Evolutionary conservation across 2,329 filamentous ascomycete species (phyloP).

Genomic region (Taxawa tesnikishii): DNA sequence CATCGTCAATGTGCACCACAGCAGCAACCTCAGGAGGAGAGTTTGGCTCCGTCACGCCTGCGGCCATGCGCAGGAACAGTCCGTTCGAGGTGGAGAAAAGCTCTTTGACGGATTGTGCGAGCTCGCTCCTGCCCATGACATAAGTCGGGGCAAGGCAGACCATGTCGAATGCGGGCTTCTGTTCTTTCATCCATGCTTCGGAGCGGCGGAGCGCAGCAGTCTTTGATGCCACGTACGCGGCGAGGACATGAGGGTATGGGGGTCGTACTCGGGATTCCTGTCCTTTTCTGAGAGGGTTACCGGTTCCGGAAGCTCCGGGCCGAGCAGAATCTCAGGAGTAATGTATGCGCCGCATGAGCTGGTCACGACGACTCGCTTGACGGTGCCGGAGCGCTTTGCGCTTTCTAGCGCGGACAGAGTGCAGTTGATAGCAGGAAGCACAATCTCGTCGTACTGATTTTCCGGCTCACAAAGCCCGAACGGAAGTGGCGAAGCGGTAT

Average conservation of each 20-base stretch:
- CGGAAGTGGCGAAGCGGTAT: constrained; percentile 16
- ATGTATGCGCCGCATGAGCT: constrained; percentile 13
- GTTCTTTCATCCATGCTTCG: constrained; percentile 13
- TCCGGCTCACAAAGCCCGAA: constrained; percentile 1
- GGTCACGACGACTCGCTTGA: constrained; percentile 34
- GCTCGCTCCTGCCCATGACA: constrained; percentile 18
- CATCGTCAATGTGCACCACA: constrained; percentile 17
- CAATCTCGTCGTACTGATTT: constrained; percentile 5
- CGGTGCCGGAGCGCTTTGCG: constrained; percentile 18
- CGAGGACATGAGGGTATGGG: constrained; percentile 10
- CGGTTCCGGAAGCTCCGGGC: constrained; percentile 3
- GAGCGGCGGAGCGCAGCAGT: constrained; percentile 11
- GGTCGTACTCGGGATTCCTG: constrained; percentile 8
- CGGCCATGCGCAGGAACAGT: constrained; percentile 8
- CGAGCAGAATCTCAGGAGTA: constrained; percentile 5
- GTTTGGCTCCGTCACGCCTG: constrained; percentile 8
- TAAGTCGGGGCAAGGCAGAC: constrained; percentile 17
- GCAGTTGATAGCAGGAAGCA: constrained; percentile 19
- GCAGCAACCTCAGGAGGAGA: constrained; percentile 4
- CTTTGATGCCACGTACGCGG: constrained; percentile 17
- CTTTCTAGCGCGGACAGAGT: constrained; percentile 25
- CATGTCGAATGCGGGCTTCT: constrained; percentile 16
- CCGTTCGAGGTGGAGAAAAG: constrained; percentile 13
- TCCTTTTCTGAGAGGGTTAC: constrained; percentile 7
- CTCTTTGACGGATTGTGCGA: constrained; percentile 11